Conservation (phyloP, 495 filamentous ascomycete genomes). For the Symbiotaphrina buchneri region DNA sequence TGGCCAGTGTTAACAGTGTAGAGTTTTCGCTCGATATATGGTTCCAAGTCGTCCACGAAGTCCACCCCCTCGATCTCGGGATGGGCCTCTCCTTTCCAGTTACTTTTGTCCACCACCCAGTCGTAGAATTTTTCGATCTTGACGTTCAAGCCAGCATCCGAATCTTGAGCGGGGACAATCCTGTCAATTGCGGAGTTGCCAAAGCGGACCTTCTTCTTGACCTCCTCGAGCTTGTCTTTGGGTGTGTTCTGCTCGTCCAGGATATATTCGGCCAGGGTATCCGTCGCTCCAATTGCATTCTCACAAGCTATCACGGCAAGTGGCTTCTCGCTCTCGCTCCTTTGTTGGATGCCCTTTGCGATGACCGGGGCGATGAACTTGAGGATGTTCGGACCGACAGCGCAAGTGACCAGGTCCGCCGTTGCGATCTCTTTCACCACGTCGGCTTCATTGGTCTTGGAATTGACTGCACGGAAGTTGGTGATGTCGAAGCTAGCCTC, state of each 20-base stretch:
- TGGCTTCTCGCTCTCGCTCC: conserved; percentile 40
- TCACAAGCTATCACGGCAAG: conserved; percentile 91
- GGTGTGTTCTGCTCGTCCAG: conserved; percentile 43
- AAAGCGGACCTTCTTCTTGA: conserved; percentile 49
- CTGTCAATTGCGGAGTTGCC: conserved; percentile 97
- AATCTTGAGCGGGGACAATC: conserved; percentile 76
- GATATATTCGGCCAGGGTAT: conserved; percentile 61
- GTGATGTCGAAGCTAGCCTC: conserved; percentile 64
- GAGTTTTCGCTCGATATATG: conserved; percentile 97
- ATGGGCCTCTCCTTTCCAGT: conserved; percentile 40
- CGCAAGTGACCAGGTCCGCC: conserved; percentile 84
- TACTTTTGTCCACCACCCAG: conserved; percentile 80
- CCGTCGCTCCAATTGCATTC: conserved; percentile 85
- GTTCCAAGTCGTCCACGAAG: conserved; percentile 75
- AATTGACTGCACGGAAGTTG: conserved; percentile 92
- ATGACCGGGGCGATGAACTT: conserved; percentile 89
- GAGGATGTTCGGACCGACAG: conserved; percentile 87
- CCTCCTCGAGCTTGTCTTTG: conserved; percentile 29
- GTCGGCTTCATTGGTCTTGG: conserved; percentile 55
- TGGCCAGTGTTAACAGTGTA: conserved; percentile 98
- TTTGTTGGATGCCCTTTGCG: conserved; percentile 67
- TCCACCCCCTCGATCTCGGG: conserved; percentile 71
- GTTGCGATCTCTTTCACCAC: conserved; percentile 66
- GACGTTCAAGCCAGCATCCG: conserved; percentile 63
- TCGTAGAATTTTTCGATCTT: conserved; percentile 96